These are phyloP conservation scores for Paraleonurus japonicus DNA, from an alignment of 257 asterid species.

Conservation along the genomic window DNA sequence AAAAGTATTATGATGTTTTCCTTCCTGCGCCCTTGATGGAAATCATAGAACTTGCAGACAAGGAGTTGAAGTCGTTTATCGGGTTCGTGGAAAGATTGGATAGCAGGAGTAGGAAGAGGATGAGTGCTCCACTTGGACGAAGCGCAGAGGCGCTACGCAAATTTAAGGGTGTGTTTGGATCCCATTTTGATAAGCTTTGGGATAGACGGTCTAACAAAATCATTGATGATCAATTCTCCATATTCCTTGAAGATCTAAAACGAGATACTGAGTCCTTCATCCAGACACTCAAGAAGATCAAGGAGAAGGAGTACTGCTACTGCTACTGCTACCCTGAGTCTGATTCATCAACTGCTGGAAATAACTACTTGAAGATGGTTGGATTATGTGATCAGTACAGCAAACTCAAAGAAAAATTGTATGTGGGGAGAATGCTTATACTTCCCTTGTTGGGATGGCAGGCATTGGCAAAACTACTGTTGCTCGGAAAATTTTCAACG, in stretches of 20 bases:
- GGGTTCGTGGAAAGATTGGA: neutral
- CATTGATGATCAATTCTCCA: neutral
- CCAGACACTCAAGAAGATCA: neutral
- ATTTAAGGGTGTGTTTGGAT: neutral
- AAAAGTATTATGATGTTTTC: neutral
- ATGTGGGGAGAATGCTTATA: no score
- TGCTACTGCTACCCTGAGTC: neutral
- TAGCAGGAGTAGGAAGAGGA: neutral
- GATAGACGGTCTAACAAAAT: no score
- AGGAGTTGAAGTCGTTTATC: neutral
- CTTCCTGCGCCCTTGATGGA: neutral
- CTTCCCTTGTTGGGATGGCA: neutral
- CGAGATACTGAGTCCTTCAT: neutral
- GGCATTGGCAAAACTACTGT: neutral
- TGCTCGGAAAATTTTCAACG: neutral
- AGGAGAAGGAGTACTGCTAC: neutral
- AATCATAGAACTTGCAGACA: neutral
- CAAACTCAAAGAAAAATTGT: neutral
- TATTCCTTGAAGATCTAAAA: neutral
- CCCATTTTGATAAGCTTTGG: neutral
- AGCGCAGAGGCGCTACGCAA: neutral
- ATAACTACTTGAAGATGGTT: neutral
- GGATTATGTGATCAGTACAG: neutral
- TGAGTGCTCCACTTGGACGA: neutral
- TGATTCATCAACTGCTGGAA: neutral